Conservation (phyloP, 306 rosid species). For the Alnus glutinosa region DNA sequence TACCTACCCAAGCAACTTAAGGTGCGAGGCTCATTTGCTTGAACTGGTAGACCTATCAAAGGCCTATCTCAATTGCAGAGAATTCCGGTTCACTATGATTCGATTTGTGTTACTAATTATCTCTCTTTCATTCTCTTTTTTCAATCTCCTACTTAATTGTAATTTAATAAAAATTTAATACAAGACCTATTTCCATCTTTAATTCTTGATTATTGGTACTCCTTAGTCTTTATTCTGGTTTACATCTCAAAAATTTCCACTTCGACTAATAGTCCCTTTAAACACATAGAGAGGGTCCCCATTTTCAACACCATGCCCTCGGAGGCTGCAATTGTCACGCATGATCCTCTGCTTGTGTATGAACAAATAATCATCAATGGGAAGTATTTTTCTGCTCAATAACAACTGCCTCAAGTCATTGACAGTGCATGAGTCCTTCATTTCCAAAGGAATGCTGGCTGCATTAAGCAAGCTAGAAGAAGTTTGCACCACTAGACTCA, state of each 20-base stretch:
- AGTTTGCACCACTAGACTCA: conserved; percentile 66
- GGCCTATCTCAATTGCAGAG: too few species aligned
- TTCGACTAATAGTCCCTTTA: conserved; percentile 60
- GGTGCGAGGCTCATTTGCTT: too few species aligned
- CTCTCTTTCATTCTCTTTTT: neutral
- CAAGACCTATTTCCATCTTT: neutral
- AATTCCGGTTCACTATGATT: neutral
- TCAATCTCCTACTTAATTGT: neutral
- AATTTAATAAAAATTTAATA: neutral
- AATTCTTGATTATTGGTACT: neutral
- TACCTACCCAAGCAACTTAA: too few species aligned
- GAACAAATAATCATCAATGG: conserved; percentile 72
- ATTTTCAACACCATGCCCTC: conserved; percentile 87
- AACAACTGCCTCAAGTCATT: conserved; percentile 61
- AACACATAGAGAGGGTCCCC: conserved; percentile 78
- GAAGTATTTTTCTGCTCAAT: conserved; percentile 55
- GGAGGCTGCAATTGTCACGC: conserved; percentile 70
- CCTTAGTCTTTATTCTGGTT: neutral
- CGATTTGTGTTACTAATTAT: conserved; percentile 16
- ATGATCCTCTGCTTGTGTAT: conserved; percentile 89
- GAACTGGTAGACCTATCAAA: too few species aligned
- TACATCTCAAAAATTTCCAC: conserved; percentile 18
- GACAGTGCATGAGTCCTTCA: conserved; percentile 59
- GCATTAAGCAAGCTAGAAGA: conserved; percentile 76
- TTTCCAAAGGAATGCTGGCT: conserved; percentile 75